Conservation (phyloP, 1,284 basidiomycete species). For the Pulveroboletus sp. region DNA sequence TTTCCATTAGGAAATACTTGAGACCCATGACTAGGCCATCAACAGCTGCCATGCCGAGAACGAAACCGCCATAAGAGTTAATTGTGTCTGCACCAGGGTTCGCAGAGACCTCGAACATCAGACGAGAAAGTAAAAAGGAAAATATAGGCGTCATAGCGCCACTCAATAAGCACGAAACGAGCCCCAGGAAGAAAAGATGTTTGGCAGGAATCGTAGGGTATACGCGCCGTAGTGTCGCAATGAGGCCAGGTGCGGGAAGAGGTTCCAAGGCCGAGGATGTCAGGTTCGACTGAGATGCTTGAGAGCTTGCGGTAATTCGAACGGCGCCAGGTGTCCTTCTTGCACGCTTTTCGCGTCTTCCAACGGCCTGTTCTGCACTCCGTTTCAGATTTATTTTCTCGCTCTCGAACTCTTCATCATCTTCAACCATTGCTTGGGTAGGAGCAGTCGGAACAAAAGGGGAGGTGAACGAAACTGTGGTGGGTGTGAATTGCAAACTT, state of each 20-base stretch:
- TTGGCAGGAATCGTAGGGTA: conserved; percentile 81
- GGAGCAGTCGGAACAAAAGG: conserved; percentile 23
- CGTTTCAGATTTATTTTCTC: conserved; percentile 46
- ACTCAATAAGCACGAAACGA: conserved; percentile 64
- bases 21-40: conserved; percentile 76
- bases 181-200: conserved; percentile 64
- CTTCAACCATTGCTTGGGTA: conserved; percentile 28
- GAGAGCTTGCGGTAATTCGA: conserved; percentile 29
- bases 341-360: conserved; percentile 27
- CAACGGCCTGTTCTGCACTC: conserved; percentile 38
- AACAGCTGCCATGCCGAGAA: conserved; percentile 70
- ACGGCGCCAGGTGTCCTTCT: conserved; percentile 31
- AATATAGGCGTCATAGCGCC: conserved; percentile 90
- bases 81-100: conserved; percentile 69
- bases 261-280: background rate
- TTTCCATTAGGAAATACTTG: conserved; percentile 81
- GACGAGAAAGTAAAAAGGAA: conserved; percentile 83
- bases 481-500: conserved; percentile 67
- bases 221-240: conserved; percentile 54
- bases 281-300: background rate
- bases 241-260: conserved; percentile 21
- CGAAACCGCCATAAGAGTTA: conserved; percentile 67
- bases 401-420: conserved; percentile 44
- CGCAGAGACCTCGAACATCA: conserved; percentile 78
- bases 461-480: conserved; percentile 46